Conservation (phyloP, 2,329 filamentous ascomycete genomes). For the Paraphaeosphaeria minitans region DNA sequence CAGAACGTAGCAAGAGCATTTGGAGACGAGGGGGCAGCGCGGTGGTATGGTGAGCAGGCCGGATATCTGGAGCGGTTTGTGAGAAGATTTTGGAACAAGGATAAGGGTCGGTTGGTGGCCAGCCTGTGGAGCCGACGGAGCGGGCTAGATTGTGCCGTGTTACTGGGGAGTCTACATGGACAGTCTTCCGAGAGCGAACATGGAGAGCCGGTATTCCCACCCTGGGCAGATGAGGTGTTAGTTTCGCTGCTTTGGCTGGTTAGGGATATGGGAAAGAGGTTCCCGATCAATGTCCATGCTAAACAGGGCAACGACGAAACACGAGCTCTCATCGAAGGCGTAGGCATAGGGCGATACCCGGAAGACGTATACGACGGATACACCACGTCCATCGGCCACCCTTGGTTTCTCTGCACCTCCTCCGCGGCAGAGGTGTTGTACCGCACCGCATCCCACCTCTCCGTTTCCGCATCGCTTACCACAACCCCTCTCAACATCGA, state of each 20-base stretch:
- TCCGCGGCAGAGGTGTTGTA: slow-evolving; percentile 49
- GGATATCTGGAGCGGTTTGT: slow-evolving; percentile 40
- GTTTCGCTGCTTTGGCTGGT: slow-evolving; percentile 42
- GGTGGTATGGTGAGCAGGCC: slow-evolving; percentile 48
- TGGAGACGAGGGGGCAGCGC: slow-evolving; percentile 44
- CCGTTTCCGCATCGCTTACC: slow-evolving; percentile 32
- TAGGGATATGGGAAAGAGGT: slow-evolving; percentile 42
- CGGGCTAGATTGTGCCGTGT: slow-evolving; percentile 47
- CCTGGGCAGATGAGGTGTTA: slow-evolving; percentile 48
- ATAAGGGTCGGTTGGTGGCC: slow-evolving; percentile 45
- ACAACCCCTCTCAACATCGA: slow-evolving; percentile 38
- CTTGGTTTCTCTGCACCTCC: slow-evolving; percentile 52
- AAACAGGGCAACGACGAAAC: slow-evolving; percentile 68
- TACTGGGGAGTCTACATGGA: slow-evolving; percentile 48
- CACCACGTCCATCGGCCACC: slow-evolving; percentile 43
- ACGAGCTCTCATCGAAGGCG: slow-evolving; percentile 54
- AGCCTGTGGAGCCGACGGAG: slow-evolving; percentile 41
- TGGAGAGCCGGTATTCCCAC: slow-evolving; percentile 34
- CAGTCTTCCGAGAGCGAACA: slow-evolving; percentile 23
- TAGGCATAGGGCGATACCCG: slow-evolving; percentile 50
- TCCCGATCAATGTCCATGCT: slow-evolving; percentile 78
- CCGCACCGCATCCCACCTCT: slow-evolving; percentile 41
- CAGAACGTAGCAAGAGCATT: slow-evolving; percentile 41
- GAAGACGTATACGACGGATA: slow-evolving; percentile 52
- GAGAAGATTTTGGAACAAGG: slow-evolving; percentile 45